phyloP scores from a whole-genome alignment of 495 filamentous ascomycete genomes.

The Bryoglossum gracile region DNA sequence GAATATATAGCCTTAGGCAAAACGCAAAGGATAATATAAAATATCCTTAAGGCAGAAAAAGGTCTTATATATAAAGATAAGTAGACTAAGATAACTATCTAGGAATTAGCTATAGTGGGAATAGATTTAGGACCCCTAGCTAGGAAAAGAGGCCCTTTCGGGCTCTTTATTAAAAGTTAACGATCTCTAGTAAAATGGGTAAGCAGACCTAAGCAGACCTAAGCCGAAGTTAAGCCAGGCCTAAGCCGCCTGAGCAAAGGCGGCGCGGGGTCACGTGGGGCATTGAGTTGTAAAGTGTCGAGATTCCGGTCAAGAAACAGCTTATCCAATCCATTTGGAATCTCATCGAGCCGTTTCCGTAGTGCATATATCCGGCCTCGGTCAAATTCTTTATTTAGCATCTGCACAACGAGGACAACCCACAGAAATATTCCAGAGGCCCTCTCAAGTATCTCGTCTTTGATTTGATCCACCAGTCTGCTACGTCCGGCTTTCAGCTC shows the following conservation, averaged over 20 bases:
- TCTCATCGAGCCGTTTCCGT: constrained; percentile 11
- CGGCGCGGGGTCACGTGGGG: too few species aligned
- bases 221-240: too few species aligned
- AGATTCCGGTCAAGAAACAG: too few species aligned
- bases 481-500: constrained; percentile 14
- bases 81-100: constrained; percentile 13
- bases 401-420: constrained; percentile 24
- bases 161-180: too few species aligned
- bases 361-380: constrained; percentile 4
- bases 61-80: constrained; percentile 10
- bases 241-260: too few species aligned
- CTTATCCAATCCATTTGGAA: constrained; percentile 22
- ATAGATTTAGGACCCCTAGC: too few species aligned
- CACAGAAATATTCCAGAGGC: constrained; percentile 22
- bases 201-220: too few species aligned
- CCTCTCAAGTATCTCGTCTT: constrained; percentile 8
- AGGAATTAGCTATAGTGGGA: constrained; percentile 8
- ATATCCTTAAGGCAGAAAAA: constrained; percentile 13
- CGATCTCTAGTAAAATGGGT: too few species aligned
- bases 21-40: too few species aligned
- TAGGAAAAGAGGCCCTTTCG: too few species aligned
- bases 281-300: too few species aligned
- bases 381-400: constrained; percentile 13
- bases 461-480: constrained; percentile 19
- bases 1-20: constrained; percentile 8